Evolutionary conservation across 2,329 filamentous ascomycete species (phyloP).

Genomic region (Coniella lustricola): DNA sequence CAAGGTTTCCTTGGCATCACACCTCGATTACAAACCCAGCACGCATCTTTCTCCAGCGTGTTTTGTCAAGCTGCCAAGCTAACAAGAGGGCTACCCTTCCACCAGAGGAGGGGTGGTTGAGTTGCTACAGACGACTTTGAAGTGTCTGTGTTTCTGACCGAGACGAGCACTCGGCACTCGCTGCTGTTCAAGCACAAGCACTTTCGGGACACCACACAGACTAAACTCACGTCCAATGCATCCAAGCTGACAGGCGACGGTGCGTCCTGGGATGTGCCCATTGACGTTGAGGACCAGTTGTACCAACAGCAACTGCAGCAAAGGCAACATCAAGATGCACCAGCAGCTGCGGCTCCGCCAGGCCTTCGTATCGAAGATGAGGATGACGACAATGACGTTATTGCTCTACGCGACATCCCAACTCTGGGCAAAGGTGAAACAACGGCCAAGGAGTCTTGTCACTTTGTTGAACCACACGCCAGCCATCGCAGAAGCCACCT

Average conservation of each 20-base stretch:
- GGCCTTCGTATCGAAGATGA: conserved; percentile 43
- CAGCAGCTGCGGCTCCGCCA: conserved; percentile 25
- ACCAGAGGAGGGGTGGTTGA: background rate
- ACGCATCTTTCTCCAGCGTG: background rate
- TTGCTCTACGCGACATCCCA: conserved; percentile 51
- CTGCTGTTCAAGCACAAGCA: conserved; percentile 80
- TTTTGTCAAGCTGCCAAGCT: too few relatives aligned
- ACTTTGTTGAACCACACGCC: conserved; percentile 21
- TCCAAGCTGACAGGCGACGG: conserved; percentile 46
- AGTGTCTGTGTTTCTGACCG: conserved; percentile 86
- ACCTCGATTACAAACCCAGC: too few relatives aligned
- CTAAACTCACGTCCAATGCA: conserved; percentile 54
- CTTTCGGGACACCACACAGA: conserved; percentile 53
- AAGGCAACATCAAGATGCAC: conserved; percentile 9
- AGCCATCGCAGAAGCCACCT: too few relatives aligned
- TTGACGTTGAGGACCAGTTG: conserved; percentile 40
- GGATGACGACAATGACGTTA: conserved; percentile 53
- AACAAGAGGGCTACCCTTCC: too few relatives aligned
- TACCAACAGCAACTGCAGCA: conserved; percentile 17
- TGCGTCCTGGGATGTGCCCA: conserved; percentile 44
- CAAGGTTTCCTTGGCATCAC: too few relatives aligned
- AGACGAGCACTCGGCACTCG: conserved; percentile 77
- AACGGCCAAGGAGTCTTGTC: conserved; percentile 21
- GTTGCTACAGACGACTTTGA: conserved; percentile 75
- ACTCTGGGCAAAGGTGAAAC: conserved; percentile 25